Conservation (phyloP, 257 asterid genomes). For the Nicotiana undulata region DNA sequence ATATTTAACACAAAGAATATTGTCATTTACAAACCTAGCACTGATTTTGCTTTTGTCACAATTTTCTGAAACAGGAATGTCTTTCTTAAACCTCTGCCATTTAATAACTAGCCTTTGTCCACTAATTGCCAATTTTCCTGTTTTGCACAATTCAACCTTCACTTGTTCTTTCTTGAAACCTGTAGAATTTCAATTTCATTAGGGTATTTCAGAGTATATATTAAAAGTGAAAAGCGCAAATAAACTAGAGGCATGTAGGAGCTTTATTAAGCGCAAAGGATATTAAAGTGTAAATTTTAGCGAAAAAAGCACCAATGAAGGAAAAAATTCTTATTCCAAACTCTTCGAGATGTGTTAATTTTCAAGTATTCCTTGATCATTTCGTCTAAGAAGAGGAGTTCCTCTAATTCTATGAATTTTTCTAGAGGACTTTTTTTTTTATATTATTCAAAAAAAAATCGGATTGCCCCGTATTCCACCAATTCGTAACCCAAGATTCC, state of each 20-base stretch:
- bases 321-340: too few species aligned
- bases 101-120: slow-evolving; percentile 41
- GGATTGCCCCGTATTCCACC: too few species aligned
- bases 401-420: too few species aligned
- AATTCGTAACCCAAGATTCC: too few species aligned
- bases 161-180: slow-evolving; percentile 61
- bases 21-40: slow-evolving; percentile 32
- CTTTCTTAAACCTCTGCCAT: slow-evolving; percentile 36
- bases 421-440: too few species aligned
- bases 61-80: slow-evolving; percentile 24
- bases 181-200: background rate
- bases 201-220: background rate
- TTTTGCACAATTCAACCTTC: slow-evolving; percentile 41
- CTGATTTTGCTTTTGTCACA: slow-evolving; percentile 33
- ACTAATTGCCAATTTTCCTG: slow-evolving; percentile 40
- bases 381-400: too few species aligned
- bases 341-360: too few species aligned
- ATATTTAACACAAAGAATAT: slow-evolving; percentile 36
- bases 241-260: too few species aligned
- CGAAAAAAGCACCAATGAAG: background rate
- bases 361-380: too few species aligned
- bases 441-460: too few species aligned
- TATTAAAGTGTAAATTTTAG: background rate
- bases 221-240: background rate
- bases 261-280: background rate